Conservation (phyloP, 257 asterid species). For the Cynanchum wilfordii region DNA sequence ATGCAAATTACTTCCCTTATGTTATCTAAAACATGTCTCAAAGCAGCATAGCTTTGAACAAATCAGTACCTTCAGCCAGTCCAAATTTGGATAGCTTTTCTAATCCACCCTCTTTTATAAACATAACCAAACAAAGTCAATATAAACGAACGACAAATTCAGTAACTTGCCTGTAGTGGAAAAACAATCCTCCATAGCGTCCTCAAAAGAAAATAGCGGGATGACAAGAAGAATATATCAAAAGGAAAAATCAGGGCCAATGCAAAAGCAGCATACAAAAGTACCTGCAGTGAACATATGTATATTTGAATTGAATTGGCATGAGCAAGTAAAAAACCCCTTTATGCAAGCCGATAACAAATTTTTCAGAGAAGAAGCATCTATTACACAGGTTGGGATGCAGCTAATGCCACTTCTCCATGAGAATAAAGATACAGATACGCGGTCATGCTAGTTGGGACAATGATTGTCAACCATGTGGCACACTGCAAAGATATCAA, state of each 20-base stretch:
- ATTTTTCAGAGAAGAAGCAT: slow-evolving; percentile 59
- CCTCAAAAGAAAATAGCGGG: slow-evolving; percentile 89
- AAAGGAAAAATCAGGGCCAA: slow-evolving; percentile 90
- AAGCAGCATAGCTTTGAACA: not conserved
- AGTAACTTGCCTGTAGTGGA: slow-evolving; percentile 84
- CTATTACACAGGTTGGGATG: slow-evolving; percentile 99
- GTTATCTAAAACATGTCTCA: not conserved
- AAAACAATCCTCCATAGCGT: slow-evolving; percentile 79
- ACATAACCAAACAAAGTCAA: not conserved
- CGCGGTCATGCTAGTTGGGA: slow-evolving; percentile 98
- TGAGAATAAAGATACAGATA: slow-evolving; percentile 95
- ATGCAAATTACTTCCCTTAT: not conserved
- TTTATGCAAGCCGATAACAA: not conserved
- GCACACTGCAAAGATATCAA: slow-evolving; percentile 67
- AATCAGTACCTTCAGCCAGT: not conserved
- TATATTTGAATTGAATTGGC: not conserved
- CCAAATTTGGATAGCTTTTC: not conserved
- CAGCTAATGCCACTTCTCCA: slow-evolving; percentile 95
- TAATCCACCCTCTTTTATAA: not conserved
- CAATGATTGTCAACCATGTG: slow-evolving; percentile 94
- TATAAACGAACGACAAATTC: not conserved
- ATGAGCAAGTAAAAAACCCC: not conserved
- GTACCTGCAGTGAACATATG: slow-evolving; percentile 61
- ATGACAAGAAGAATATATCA: slow-evolving; percentile 80
- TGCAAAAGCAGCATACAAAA: slow-evolving; percentile 70